A percentile compares a stretch with the other conserved stretches of the same genome.
phyloP scores from a whole-genome alignment of 176 grass and related monocot genomes.

The Ananas comosus region DNA sequence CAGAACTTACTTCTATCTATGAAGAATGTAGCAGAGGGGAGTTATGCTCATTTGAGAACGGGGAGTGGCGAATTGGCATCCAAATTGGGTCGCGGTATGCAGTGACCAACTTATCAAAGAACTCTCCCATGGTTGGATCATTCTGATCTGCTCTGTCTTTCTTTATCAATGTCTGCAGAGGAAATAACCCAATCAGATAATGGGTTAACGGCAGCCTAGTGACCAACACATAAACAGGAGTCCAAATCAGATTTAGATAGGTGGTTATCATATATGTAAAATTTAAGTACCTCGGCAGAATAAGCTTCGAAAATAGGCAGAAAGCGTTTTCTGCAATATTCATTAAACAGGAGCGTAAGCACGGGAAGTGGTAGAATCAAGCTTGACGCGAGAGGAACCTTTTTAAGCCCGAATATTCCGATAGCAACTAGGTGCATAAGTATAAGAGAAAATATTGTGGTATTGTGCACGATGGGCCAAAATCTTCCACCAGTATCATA shows the following conservation, averaged over 20 bases:
- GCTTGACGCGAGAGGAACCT: conserved; percentile 68
- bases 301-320: conserved; percentile 64
- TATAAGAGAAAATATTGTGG: conserved; percentile 79
- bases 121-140: conserved; percentile 53
- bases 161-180: conserved; percentile 68
- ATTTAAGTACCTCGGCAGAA: conserved; percentile 57
- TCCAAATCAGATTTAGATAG: no score
- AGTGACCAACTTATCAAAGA: conserved; percentile 54
- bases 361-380: conserved; percentile 65
- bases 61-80: conserved; percentile 34
- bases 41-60: conserved; percentile 29
- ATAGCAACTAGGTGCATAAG: conserved; percentile 75
- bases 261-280: no score
- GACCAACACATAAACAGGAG: no score
- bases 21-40: conserved; percentile 46
- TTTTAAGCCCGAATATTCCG: conserved; percentile 83
- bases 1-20: neutral
- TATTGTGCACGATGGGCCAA: conserved; percentile 74
- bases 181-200: conserved; percentile 6
- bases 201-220: neutral
- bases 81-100: conserved; percentile 58
- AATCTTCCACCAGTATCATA: conserved; percentile 94
- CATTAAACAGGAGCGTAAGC: conserved; percentile 73
- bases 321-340: conserved; percentile 87
- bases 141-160: conserved; percentile 75